Percentiles rank a stretch among this genome's conserved stretches.
phyloP scores from a whole-genome alignment of 352 stramenopile genomes.

The Globisporangium cederbergense region DNA sequence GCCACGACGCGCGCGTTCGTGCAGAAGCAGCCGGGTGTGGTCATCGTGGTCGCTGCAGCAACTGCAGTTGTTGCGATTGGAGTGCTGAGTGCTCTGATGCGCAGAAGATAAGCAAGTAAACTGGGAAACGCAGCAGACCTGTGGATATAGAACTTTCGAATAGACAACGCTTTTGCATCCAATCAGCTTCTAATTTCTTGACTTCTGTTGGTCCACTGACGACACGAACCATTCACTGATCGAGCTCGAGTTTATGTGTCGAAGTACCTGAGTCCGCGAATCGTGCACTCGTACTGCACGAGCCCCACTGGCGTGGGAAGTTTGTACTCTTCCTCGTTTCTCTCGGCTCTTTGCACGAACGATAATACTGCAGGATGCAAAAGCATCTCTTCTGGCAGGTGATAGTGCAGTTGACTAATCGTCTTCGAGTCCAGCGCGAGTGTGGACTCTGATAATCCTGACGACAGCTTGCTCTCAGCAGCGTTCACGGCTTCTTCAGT shows the following conservation, averaged over 20 bases:
- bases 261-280: conserved; percentile 3
- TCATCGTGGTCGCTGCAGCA: background rate
- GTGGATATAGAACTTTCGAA: conserved; percentile 5
- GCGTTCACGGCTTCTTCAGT: no score
- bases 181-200: background rate
- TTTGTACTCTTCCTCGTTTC: background rate
- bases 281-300: conserved; percentile 13
- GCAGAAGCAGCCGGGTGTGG: conserved; percentile 8
- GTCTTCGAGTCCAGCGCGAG: conserved; percentile 6
- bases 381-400: conserved; percentile 4
- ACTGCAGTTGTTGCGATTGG: conserved; percentile 6
- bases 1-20: conserved; percentile 8
- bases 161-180: conserved; percentile 11
- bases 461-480: background rate
- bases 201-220: background rate
- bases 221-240: background rate
- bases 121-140: background rate
- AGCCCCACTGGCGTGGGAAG: background rate
- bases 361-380: background rate
- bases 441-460: background rate
- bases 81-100: conserved; percentile 9
- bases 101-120: conserved; percentile 8
- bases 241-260: background rate
- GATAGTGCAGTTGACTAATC: conserved; percentile 5
- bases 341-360: conserved; percentile 7